Evolutionary conservation across 177 flowering plant species (phyloP).

Genomic region (Vitis hybrid): DNA sequence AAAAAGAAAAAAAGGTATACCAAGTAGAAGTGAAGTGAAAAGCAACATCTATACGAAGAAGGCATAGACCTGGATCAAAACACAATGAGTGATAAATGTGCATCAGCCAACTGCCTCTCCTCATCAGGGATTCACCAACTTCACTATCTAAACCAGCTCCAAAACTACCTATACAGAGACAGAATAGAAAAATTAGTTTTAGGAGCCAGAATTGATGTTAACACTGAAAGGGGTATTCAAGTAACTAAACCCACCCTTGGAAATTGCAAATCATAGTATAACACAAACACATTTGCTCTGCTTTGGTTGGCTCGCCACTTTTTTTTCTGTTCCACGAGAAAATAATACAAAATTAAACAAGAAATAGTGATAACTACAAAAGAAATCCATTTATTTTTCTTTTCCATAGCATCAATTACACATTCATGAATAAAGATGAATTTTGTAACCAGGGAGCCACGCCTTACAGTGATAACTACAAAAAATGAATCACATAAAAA

Average conservation of each 20-base stretch:
- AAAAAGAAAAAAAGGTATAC: conserved; percentile 7
- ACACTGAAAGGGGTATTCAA: background rate
- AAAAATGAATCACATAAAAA: background rate
- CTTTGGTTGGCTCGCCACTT: conserved; percentile 31
- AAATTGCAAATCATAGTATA: conserved; percentile 45
- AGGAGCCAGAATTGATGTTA: background rate
- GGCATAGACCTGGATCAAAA: conserved; percentile 8
- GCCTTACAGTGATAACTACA: no score
- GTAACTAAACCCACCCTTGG: conserved; percentile 5
- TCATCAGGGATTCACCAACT: conserved; percentile 11
- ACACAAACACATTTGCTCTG: conserved; percentile 68
- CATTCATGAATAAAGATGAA: no score
- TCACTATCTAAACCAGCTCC: conserved; percentile 11
- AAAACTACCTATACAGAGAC: conserved; percentile 5
- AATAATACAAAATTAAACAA: background rate
- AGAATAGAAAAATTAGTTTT: background rate
- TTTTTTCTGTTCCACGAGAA: conserved; percentile 56
- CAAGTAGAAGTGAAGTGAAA: conserved; percentile 14
- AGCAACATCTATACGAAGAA: conserved; percentile 11
- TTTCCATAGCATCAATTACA: background rate
- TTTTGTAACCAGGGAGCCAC: no score
- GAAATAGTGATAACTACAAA: background rate
- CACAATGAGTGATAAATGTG: conserved; percentile 1
- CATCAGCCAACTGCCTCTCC: conserved; percentile 10
- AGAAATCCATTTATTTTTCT: no score